phyloP scores from a whole-genome alignment of 768 basidiomycete genomes.

The Tricholoma furcatifolium region DNA sequence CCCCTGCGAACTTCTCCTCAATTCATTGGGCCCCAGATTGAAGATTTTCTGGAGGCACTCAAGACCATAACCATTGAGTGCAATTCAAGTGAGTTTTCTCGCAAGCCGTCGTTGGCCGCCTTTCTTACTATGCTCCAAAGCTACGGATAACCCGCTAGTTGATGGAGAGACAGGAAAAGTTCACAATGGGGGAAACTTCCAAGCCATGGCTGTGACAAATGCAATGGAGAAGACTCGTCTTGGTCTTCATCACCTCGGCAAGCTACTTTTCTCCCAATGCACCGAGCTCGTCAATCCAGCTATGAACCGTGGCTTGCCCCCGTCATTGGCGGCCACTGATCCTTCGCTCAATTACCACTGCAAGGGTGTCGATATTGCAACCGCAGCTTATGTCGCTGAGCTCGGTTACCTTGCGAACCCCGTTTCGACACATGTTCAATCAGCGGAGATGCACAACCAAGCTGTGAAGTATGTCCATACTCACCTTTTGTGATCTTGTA shows the following conservation, averaged over 20 bases:
- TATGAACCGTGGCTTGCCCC: slow-evolving; percentile 83
- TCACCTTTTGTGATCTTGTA: neutral
- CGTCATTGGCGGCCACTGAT: slow-evolving; percentile 75
- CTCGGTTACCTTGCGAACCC: slow-evolving; percentile 82
- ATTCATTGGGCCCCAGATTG: slow-evolving; percentile 84
- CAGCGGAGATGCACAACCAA: slow-evolving; percentile 92
- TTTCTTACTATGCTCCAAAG: slow-evolving; percentile 31
- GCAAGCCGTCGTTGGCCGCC: neutral
- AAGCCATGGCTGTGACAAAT: slow-evolving; percentile 82
- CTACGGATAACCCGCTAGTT: slow-evolving; percentile 86
- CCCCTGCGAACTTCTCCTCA: slow-evolving; percentile 75
- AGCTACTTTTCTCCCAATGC: slow-evolving; percentile 64
- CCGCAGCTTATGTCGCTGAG: slow-evolving; percentile 80
- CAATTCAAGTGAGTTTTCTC: slow-evolving; percentile 66
- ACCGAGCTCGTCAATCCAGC: slow-evolving; percentile 72
- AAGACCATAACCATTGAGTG: slow-evolving; percentile 70
- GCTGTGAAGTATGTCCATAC: slow-evolving; percentile 70
- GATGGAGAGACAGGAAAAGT: slow-evolving; percentile 64
- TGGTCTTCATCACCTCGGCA: slow-evolving; percentile 66
- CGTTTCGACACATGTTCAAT: slow-evolving; percentile 81
- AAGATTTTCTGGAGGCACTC: slow-evolving; percentile 69
- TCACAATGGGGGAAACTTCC: slow-evolving; percentile 89
- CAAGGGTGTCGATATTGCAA: slow-evolving; percentile 84
- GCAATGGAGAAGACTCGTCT: slow-evolving; percentile 87
- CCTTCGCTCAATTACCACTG: slow-evolving; percentile 80